Evolutionary conservation across 2,329 filamentous ascomycete species (phyloP).

Genomic region (Aspergillus sp.): DNA sequence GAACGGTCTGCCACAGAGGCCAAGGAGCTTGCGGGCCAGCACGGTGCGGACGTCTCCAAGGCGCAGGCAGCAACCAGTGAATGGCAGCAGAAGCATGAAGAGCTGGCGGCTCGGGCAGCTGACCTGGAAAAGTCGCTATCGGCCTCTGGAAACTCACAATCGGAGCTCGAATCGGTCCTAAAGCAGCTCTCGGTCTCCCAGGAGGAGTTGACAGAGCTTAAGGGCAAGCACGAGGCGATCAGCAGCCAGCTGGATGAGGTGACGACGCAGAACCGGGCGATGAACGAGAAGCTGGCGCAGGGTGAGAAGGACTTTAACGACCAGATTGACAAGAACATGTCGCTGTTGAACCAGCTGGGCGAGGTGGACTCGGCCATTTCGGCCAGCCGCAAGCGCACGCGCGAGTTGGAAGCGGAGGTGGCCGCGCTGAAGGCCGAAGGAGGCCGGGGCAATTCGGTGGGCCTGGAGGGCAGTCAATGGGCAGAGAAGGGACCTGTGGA

Average conservation of each 20-base stretch:
- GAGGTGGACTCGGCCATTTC: slow-evolving; percentile 39
- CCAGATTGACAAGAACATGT: slow-evolving; percentile 44
- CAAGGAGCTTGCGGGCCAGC: slow-evolving; percentile 44
- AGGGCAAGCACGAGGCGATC: slow-evolving; percentile 29
- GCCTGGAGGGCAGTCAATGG: slow-evolving; percentile 44
- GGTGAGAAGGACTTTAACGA: slow-evolving; percentile 39
- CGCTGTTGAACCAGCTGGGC: slow-evolving; percentile 38
- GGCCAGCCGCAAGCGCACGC: slow-evolving; percentile 35
- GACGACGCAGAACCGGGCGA: slow-evolving; percentile 27
- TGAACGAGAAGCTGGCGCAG: slow-evolving; percentile 34
- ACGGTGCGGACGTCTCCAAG: slow-evolving; percentile 49
- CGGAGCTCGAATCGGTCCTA: slow-evolving; percentile 65
- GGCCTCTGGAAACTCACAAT: slow-evolving; percentile 71
- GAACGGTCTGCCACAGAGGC: slow-evolving; percentile 41
- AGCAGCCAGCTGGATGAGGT: slow-evolving; percentile 34
- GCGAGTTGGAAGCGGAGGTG: slow-evolving; percentile 41
- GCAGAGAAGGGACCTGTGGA: slow-evolving; percentile 38
- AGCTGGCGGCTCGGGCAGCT: slow-evolving; percentile 60
- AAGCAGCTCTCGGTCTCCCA: slow-evolving; percentile 45
- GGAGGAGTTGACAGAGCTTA: slow-evolving; percentile 33
- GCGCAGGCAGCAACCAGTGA: slow-evolving; percentile 43
- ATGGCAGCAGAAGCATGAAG: slow-evolving; percentile 42
- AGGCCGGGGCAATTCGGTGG: slow-evolving; percentile 30
- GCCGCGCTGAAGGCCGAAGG: slow-evolving; percentile 35
- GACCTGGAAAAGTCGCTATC: slow-evolving; percentile 81